These are phyloP conservation scores for Exophiala mesophila DNA, from an alignment of 2,329 filamentous ascomycete genomes.

Conservation along the genomic window DNA sequence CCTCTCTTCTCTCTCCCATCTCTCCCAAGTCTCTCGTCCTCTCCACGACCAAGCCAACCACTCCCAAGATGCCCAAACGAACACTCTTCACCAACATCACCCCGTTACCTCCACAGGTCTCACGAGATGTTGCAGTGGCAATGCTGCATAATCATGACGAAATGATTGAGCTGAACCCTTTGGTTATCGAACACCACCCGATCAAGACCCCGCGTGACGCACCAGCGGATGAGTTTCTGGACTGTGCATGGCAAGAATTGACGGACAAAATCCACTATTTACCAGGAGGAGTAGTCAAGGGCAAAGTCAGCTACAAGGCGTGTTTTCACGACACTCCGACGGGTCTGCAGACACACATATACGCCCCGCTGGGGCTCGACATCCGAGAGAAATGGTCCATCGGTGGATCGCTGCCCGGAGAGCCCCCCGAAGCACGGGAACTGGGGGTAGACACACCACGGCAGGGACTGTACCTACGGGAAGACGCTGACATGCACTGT, in stretches of 20 bases:
- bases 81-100: constrained; percentile 73
- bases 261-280: constrained; percentile 73
- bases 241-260: constrained; percentile 71
- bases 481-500: constrained; percentile 79
- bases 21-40: too few relatives aligned
- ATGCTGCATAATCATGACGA: constrained; percentile 72
- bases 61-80: constrained; percentile 60
- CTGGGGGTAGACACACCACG: constrained; percentile 61
- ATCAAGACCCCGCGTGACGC: constrained; percentile 65
- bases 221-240: constrained; percentile 60
- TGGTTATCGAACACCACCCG: constrained; percentile 66
- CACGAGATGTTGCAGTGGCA: constrained; percentile 64
- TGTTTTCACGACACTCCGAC: constrained; percentile 70
- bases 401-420: constrained; percentile 65
- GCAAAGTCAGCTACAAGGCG: constrained; percentile 70
- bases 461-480: constrained; percentile 71
- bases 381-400: constrained; percentile 75
- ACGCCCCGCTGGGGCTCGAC: constrained; percentile 75
- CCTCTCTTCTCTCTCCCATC: too few relatives aligned
- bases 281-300: constrained; percentile 59
- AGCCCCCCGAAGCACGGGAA: constrained; percentile 61
- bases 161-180: constrained; percentile 85
- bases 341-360: constrained; percentile 77
- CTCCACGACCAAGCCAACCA: too few relatives aligned
- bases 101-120: constrained; percentile 64